phyloP scores from a whole-genome alignment of 495 filamentous ascomycete species.

The Penicillium dipodomyicola region DNA sequence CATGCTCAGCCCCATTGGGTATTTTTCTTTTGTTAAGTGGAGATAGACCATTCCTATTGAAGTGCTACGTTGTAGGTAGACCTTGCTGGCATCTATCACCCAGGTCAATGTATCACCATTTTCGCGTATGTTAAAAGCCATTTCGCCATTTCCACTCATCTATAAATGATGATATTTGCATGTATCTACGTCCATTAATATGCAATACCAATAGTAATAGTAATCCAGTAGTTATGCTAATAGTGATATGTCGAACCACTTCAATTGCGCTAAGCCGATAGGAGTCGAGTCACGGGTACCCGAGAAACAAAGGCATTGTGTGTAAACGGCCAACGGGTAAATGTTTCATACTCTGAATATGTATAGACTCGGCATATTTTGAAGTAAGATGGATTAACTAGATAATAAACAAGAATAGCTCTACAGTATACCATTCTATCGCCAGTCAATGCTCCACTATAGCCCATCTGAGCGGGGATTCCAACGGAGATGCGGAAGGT shows the following conservation, averaged over 20 bases:
- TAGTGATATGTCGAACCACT: too few relatives aligned
- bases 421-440: background rate
- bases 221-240: too few relatives aligned
- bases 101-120: background rate
- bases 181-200: too few relatives aligned
- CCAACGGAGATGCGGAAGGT: conserved; percentile 23
- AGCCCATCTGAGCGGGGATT: conserved; percentile 14
- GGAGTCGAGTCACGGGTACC: background rate
- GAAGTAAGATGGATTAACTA: background rate
- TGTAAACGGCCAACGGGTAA: background rate
- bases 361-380: background rate
- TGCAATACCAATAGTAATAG: too few relatives aligned
- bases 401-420: background rate
- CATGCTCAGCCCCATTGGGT: background rate
- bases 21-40: background rate
- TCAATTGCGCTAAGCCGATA: background rate
- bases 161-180: background rate
- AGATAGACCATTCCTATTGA: background rate
- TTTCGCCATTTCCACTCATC: background rate
- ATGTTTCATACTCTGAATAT: background rate
- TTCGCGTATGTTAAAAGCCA: background rate
- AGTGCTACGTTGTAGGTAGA: background rate
- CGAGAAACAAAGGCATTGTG: background rate
- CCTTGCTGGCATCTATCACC: background rate
- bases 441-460: background rate